Evolutionary conservation across 2,329 filamentous ascomycete species (phyloP).

Genomic region (Verticillium tricorpus): DNA sequence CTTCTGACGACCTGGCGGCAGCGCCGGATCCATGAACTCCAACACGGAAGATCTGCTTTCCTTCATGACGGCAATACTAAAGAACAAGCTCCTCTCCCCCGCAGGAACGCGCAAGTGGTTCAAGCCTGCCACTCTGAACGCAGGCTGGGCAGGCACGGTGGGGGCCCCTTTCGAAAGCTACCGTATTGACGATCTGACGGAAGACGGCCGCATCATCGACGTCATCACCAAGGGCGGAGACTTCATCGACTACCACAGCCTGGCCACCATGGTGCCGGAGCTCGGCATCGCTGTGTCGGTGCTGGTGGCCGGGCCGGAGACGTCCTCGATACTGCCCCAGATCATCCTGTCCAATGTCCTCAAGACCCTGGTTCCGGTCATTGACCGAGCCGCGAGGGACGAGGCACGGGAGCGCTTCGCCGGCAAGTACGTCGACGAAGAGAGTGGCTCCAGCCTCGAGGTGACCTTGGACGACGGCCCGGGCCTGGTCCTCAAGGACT

Average conservation of each 20-base stretch:
- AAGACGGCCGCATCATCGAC: conserved; percentile 35
- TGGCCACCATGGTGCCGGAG: conserved; percentile 38
- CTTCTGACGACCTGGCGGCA: conserved; percentile 8
- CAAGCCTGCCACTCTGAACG: conserved; percentile 34
- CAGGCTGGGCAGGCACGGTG: conserved; percentile 29
- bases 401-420: conserved; percentile 25
- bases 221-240: conserved; percentile 43
- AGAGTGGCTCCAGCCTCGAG: conserved; percentile 29
- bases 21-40: conserved; percentile 35
- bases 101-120: conserved; percentile 38
- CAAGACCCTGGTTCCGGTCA: conserved; percentile 29
- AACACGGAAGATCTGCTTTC: conserved; percentile 35
- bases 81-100: conserved; percentile 32
- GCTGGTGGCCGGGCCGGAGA: conserved; percentile 26
- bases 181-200: conserved; percentile 28
- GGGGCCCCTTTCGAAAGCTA: conserved; percentile 45
- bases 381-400: conserved; percentile 36
- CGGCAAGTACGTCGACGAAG: conserved; percentile 32
- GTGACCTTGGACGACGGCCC: conserved; percentile 24
- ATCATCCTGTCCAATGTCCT: conserved; percentile 17
- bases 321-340: not conserved
- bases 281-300: conserved; percentile 38
- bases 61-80: conserved; percentile 36
- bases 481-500: conserved; percentile 31
- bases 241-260: conserved; percentile 33